Base-by-base conservation (phyloP, 1,284 basidiomycete species). In the Pseudozyma sp. region DNA sequence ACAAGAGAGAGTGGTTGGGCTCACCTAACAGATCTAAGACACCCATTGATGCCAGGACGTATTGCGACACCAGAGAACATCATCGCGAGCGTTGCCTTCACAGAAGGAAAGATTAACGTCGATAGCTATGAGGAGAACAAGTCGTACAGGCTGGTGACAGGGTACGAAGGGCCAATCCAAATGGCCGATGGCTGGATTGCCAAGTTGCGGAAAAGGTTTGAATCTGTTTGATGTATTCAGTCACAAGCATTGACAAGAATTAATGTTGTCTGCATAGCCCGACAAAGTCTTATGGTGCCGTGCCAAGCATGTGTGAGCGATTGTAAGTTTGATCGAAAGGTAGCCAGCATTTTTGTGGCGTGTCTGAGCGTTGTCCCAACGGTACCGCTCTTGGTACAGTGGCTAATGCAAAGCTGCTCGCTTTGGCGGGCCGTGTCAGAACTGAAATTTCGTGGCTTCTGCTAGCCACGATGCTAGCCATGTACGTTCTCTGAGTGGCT, bases 61-160 rank as follows among this genome's bases (percentile, higher is more conserved):
- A 80, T 77, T 40, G 67, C 80, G 1, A 76, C 78, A 34, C 80
- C 82, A 5, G 82, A 84, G 12, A 78, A 78, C 58, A 84, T 84
- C 57, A 67, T 83, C 51, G 79, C 76, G 2, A 70, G 70, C 16
- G 77, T 85, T 2, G 80, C 77, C 13, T 85, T 85, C 38, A 73
- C 72, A 19, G 77, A 84, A 11, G 68, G 73, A 35, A 19, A 63
- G 44, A 52, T 85, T 8, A 61, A 58, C 9, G 58, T 74, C 8
- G 77, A 80, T 21, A 72, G 74, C 44, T 84, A 84, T 58, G 75
- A 80, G 60, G 64, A 70, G 40, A 84, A 84, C 65, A 76, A 69
- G 51, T 78, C 69, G 38, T 80, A 84, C 58, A 65, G 81, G 34
- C 69, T 83, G 40, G 71, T 81, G 39, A 80, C 82, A 3, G 61